Evolutionary conservation across 1,284 basidiomycete species (phyloP).

Genomic region (Pseudozyma sp.): DNA sequence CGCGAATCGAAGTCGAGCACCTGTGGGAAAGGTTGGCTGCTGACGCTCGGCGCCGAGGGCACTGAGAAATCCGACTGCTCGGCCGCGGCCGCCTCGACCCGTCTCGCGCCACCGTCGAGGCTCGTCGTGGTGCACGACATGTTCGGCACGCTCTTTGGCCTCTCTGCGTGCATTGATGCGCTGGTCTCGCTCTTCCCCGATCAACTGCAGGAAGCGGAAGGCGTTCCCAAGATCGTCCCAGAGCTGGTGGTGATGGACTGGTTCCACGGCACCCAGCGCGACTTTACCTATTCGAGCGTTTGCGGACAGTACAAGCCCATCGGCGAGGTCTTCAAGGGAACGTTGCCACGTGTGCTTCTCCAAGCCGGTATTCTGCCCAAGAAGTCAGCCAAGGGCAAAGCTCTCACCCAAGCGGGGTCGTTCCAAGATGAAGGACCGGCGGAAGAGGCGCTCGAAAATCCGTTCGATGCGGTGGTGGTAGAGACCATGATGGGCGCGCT

Average conservation of each 20-base stretch:
- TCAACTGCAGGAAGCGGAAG: slow-evolving; percentile 35
- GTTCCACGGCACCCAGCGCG: slow-evolving; percentile 61
- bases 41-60: slow-evolving; percentile 51
- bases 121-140: slow-evolving; percentile 62
- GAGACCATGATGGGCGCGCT: slow-evolving; percentile 56
- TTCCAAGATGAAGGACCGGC: slow-evolving; percentile 27
- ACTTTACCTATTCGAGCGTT: slow-evolving; percentile 56
- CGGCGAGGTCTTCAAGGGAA: slow-evolving; percentile 52
- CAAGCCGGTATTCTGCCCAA: slow-evolving; percentile 55
- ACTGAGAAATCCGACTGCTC: slow-evolving; percentile 26
- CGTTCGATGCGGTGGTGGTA: slow-evolving; percentile 31
- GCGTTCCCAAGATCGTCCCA: slow-evolving; percentile 44
- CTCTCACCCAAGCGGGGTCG: slow-evolving; percentile 37
- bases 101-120: slow-evolving; percentile 19
- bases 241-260: slow-evolving; percentile 62
- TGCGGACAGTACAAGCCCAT: slow-evolving; percentile 56
- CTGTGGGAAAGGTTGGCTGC: slow-evolving; percentile 46
- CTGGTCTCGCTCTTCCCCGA: slow-evolving; percentile 44
- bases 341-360: slow-evolving; percentile 52
- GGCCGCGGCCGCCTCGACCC: slow-evolving; percentile 1
- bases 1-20: slow-evolving; percentile 32
- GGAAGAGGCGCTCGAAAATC: slow-evolving; percentile 41
- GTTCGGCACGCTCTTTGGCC: slow-evolving; percentile 59
- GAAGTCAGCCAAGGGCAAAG: slow-evolving; percentile 1
- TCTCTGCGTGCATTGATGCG: slow-evolving; percentile 46